phyloP scores from a whole-genome alignment of 768 basidiomycete genomes.

The Suillus alpinus region DNA sequence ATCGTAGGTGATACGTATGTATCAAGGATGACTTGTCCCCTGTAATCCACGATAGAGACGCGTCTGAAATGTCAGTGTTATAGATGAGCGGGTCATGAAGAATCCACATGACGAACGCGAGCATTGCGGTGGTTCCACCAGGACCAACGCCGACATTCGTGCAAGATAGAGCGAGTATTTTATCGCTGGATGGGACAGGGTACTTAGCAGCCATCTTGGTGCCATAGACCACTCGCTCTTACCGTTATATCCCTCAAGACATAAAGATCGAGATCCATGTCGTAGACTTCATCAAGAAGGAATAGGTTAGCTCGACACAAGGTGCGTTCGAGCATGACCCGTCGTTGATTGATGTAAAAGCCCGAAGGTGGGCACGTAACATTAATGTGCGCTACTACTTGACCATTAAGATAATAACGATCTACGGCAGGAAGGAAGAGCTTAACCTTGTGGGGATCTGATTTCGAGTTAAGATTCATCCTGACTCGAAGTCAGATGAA shows the following conservation, averaged over 20 bases:
- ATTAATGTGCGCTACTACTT: neutral
- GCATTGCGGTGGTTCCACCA: conserved; percentile 78
- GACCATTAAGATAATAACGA: conserved; percentile 1
- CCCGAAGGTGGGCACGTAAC: conserved; percentile 5
- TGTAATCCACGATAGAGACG: conserved; percentile 54
- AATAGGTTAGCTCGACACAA: neutral
- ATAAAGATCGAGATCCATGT: neutral
- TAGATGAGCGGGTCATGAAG: conserved; percentile 3
- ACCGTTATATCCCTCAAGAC: neutral
- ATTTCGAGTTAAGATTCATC: neutral
- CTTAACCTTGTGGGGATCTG: conserved; percentile 1
- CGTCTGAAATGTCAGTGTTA: conserved; percentile 33
- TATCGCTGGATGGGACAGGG: conserved; percentile 36
- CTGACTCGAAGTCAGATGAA: conserved; percentile 1
- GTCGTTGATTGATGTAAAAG: conserved; percentile 4
- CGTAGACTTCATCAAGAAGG: neutral
- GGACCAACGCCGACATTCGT: conserved; percentile 76
- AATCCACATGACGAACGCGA: conserved; percentile 55
- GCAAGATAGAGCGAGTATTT: conserved; percentile 60
- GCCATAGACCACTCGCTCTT: conserved; percentile 17
- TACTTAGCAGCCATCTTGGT: conserved; percentile 31
- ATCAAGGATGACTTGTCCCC: conserved; percentile 58
- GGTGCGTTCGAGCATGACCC: neutral
- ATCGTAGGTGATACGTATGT: conserved; percentile 65
- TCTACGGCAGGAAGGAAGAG: conserved; percentile 2